phyloP scores from a whole-genome alignment of 2,329 filamentous ascomycete species.

The Penicillium sclerotigenum region DNA sequence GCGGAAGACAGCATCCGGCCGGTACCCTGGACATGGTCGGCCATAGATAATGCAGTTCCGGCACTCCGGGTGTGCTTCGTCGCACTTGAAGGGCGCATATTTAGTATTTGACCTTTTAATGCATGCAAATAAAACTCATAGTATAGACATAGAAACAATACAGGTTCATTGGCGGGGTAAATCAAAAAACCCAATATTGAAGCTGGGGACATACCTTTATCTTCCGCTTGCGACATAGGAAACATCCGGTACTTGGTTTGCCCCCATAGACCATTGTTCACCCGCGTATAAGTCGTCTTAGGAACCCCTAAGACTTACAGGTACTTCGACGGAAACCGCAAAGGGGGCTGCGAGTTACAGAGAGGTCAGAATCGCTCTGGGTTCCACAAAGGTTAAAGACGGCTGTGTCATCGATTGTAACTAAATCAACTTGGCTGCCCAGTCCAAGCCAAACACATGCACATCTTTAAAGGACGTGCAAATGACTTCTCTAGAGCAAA shows the following conservation, averaged over 20 bases:
- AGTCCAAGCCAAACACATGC: slow-evolving; percentile 9
- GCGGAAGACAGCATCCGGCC: slow-evolving; percentile 34
- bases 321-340: not conserved
- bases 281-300: not conserved
- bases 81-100: slow-evolving; percentile 27
- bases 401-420: slow-evolving; percentile 5
- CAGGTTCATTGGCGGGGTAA: not conserved
- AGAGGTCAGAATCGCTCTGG: not conserved
- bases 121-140: not conserved
- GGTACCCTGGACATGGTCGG: slow-evolving; percentile 38
- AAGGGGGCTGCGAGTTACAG: not conserved
- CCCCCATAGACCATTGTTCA: slow-evolving; percentile 42
- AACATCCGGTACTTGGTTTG: slow-evolving; percentile 40
- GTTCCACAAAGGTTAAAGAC: slow-evolving; percentile 11
- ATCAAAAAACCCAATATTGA: not conserved
- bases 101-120: not conserved
- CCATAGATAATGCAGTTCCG: slow-evolving; percentile 38
- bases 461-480: slow-evolving; percentile 12
- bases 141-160: not conserved
- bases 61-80: slow-evolving; percentile 37
- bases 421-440: slow-evolving; percentile 18
- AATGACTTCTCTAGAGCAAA: not conserved
- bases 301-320: not conserved
- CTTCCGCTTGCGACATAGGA: slow-evolving; percentile 41
- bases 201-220: slow-evolving; percentile 35